phyloP scores from a whole-genome alignment of 2,329 filamentous ascomycete species.

The Harringtonia lauricola region DNA sequence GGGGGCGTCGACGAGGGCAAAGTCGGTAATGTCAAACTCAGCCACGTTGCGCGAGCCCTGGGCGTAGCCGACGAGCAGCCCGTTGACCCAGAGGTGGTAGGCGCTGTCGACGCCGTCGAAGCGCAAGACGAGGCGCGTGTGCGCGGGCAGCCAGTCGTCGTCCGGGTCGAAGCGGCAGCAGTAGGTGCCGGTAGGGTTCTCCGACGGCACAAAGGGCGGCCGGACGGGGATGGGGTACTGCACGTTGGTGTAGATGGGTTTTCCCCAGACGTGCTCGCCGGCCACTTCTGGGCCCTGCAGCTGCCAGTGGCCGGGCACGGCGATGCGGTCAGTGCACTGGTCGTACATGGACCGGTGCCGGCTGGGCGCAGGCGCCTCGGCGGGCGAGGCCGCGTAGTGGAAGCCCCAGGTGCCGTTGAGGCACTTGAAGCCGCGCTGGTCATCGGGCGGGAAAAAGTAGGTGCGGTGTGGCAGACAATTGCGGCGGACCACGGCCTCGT shows the following conservation, averaged over 20 bases:
- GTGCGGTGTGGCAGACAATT: conserved; percentile 47
- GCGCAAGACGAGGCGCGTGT: conserved; percentile 44
- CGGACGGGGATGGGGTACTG: conserved; percentile 54
- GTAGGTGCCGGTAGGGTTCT: conserved; percentile 57
- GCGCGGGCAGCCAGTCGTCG: conserved; percentile 24
- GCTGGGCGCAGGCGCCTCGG: conserved; percentile 21
- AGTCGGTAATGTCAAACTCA: conserved; percentile 53
- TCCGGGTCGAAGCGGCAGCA: conserved; percentile 43
- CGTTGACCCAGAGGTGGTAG: conserved; percentile 60
- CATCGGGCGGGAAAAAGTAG: conserved; percentile 42
- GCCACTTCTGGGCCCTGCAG: conserved; percentile 45
- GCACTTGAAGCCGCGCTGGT: too few species aligned
- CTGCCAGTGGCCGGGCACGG: conserved; percentile 61
- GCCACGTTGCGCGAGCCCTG: conserved; percentile 58
- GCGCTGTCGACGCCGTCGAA: conserved; percentile 65
- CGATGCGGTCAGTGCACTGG: conserved; percentile 28
- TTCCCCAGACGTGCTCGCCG: conserved; percentile 30
- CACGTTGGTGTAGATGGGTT: conserved; percentile 59
- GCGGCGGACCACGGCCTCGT: conserved; percentile 46
- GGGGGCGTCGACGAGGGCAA: conserved; percentile 24
- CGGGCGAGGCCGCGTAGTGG: conserved; percentile 32
- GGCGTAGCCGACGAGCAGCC: conserved; percentile 51
- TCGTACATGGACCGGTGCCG: neutral
- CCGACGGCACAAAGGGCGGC: conserved; percentile 49
- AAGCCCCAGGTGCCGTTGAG: conserved; percentile 50